These are phyloP conservation scores for Plasmodium coatneyi DNA, from an alignment of 169 alveolate genomes.

Conservation along the genomic window DNA sequence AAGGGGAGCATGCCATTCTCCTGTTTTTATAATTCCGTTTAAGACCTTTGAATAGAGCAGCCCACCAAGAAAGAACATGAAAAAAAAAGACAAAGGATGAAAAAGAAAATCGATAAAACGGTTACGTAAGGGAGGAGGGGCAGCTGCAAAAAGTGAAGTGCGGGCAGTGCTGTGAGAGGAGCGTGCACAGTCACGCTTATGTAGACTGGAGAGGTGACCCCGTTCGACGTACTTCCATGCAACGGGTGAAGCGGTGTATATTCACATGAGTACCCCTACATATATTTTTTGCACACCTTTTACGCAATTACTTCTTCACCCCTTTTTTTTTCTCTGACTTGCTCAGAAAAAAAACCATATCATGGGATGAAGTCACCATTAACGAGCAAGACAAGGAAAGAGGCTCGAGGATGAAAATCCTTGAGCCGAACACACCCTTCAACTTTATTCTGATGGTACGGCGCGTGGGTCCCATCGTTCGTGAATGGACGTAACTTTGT, in stretches of 20 bases:
- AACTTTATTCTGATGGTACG: conserved; percentile 80
- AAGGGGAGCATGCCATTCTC: conserved; percentile 36
- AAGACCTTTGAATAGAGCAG: not conserved
- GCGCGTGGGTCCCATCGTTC: not conserved
- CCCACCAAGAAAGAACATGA: not conserved
- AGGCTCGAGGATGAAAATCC: conserved; percentile 87
- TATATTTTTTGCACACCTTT: not conserved
- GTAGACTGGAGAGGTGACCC: not conserved
- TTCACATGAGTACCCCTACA: not conserved
- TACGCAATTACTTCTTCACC: not conserved
- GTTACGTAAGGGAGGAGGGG: conserved; percentile 23
- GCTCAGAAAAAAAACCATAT: conserved; percentile 78
- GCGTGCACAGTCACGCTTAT: not conserved
- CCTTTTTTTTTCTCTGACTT: not conserved
- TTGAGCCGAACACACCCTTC: conserved; percentile 89
- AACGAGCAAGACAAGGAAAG: conserved; percentile 89
- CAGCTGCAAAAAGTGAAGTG: not conserved
- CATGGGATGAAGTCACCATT: conserved; percentile 88
- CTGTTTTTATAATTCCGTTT: not conserved
- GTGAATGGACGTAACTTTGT: not conserved
- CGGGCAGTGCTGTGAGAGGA: not conserved
- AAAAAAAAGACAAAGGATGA: conserved; percentile 68
- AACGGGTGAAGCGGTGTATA: not conserved
- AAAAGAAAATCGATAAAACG: conserved; percentile 61
- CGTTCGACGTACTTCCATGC: not conserved